Evolutionary conservation across 495 filamentous ascomycete genomes (phyloP), one percentile per base, ranked within the genome.

Genomic region (Penicillium ucsense): DNA sequence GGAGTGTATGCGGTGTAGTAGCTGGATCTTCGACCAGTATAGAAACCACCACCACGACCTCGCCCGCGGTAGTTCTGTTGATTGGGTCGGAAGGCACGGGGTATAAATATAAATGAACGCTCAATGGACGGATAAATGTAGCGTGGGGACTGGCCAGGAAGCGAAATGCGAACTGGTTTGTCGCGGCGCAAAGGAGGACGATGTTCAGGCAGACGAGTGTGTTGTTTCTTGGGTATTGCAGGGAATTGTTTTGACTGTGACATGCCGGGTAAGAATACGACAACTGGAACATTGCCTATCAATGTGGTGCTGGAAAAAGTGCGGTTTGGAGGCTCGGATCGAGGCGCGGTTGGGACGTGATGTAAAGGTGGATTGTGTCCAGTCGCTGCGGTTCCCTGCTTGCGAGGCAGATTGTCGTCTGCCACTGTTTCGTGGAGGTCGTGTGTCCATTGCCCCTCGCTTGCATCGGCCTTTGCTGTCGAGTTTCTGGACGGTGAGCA

Each of bases 71-170:
- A 81, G 11, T 83, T 80, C 67, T 92, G 86, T 59, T 92, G 88
- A 62, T 94, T 95, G 36, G 94, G 94, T 55, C 92, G 79, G 65
- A 94, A 77, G 10, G 92, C 91, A 56, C 92, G 78, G 11, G 92
- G 92, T 47, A 99, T 99, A 66, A 99, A 99, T 54, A 97, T 94
- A 60, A 99, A 99, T 0, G 92, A 96, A 46, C 92, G 77, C 46
- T 95, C 89, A 41, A 75, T 75, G 8, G 86, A 81, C 5, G 92
- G 92, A 64, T 91, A 95, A 37, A 96, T 91, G 62, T 95, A 96
- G 38, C 86, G 80, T 20, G 88, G 80, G 11, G 78, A 63, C 45
- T 82, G 75, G 20, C 84, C 79, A 5, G 92, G 92, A 38, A 99
- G 73, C 29, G 89, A 95, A 47, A 99, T 87, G 38, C 92, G 83